Base-by-base conservation (phyloP, 371 early-diverging fungal genomes). In the Apophysomyces ossiformis region DNA sequence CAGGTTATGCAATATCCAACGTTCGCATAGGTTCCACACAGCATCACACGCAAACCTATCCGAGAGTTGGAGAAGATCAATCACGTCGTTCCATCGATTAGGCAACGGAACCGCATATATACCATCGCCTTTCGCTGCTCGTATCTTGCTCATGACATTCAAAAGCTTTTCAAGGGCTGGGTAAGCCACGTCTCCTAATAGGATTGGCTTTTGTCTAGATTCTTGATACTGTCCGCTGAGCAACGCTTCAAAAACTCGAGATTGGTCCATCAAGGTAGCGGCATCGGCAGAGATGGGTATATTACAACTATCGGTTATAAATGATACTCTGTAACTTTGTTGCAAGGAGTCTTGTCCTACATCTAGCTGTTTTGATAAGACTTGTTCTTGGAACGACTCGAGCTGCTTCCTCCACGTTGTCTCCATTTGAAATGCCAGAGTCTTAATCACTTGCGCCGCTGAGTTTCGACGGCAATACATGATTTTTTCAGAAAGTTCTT, bases 361-460 rank as follows among this genome's bases (percentile, higher is more conserved):
- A 0, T 60, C 12, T 36, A 37, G 36, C 43, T 58, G 64, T 50
- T 50, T n/a, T 1, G 54, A 18, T 9, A 50, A 26, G 16, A 50
- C 21, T 7, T 11, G 0, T 7, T 50, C 5, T 21, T 50, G 8
- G 1, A 50, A 50, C 21, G 35, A 9, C 11, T 50, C 54, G 21
- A 50, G 21, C 21, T 50, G 54, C 18, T 58, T 37, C 16, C 37
- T 37, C 69, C 65, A 69, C 4, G 12, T 0, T 1, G 15, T 6
- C 18, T 60, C 50, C 18, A 44, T 58, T 11, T 63, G 65, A 3
- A 67, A 44, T 2, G 66, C 71, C 15, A 79, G 15, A 5, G 61
- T 35, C 36, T 69, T 72, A n/a, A 79, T 66, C 12, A 70, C 76
- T 62, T 79, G 79, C 1, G 79, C 76, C 7, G 79, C 76, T 4